Conservation (phyloP, 495 filamentous ascomycete species). For the Articulospora tetracladia region DNA sequence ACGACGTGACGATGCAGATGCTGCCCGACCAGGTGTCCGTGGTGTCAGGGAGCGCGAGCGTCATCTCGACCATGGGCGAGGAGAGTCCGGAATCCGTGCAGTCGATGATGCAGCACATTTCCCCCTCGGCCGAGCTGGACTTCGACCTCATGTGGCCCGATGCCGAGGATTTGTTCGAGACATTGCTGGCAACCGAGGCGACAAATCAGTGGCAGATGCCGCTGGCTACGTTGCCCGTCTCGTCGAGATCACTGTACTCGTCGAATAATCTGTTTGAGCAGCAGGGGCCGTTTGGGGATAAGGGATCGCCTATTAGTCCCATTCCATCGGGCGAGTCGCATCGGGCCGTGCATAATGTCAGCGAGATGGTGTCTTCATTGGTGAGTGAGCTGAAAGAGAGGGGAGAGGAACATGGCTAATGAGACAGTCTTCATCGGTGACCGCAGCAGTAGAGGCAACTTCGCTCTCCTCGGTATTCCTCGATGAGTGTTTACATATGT, state of each 20-base stretch:
- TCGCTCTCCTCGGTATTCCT: constrained; percentile 46
- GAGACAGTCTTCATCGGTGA: constrained; percentile 37
- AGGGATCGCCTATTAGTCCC: constrained; percentile 33
- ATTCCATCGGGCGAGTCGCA: constrained; percentile 43
- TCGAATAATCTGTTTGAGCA: constrained; percentile 34
- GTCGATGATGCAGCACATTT: constrained; percentile 19
- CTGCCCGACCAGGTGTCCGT: background rate
- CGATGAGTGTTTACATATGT: constrained; percentile 47
- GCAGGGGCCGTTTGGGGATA: constrained; percentile 36
- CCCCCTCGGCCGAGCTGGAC: constrained; percentile 34
- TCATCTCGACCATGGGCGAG: constrained; percentile 15
- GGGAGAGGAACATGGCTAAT: background rate
- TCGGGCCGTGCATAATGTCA: constrained; percentile 44
- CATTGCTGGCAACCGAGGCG: constrained; percentile 38
- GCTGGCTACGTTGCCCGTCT: constrained; percentile 38
- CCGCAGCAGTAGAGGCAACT: constrained; percentile 42
- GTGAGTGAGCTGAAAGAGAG: constrained; percentile 23
- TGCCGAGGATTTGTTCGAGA: constrained; percentile 44
- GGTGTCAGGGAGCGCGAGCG: background rate
- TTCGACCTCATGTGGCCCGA: constrained; percentile 46
- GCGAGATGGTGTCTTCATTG: constrained; percentile 43
- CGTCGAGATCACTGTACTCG: constrained; percentile 28
- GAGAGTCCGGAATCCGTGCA: background rate
- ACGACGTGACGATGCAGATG: constrained; percentile 1
- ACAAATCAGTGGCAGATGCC: constrained; percentile 46